Percentiles rank a stretch among this genome's conserved stretches.
phyloP scores from a whole-genome alignment of 2,329 filamentous ascomycete species.

The Nothophoma quercina region DNA sequence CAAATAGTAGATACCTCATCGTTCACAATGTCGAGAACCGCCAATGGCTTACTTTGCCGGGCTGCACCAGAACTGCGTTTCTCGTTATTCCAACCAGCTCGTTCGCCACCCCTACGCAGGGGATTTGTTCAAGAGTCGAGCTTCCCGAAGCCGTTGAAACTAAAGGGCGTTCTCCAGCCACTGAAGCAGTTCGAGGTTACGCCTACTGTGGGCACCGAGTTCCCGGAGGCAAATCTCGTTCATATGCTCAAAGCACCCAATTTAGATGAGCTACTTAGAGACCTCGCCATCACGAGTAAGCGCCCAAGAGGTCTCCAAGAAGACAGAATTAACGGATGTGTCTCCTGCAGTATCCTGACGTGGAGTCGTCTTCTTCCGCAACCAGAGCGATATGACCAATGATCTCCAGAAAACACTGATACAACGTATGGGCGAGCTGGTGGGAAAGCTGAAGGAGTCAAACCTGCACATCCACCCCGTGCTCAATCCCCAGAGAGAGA shows the following conservation, averaged over 20 bases:
- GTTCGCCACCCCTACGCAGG: background rate
- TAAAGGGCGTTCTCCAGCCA: conserved; percentile 51
- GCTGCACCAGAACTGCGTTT: background rate
- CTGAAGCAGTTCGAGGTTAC: conserved; percentile 53
- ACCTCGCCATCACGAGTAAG: conserved; percentile 65
- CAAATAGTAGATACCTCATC: too few species aligned
- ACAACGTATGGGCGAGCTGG: conserved; percentile 65
- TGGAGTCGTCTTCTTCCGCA: conserved; percentile 75
- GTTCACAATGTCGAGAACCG: too few species aligned
- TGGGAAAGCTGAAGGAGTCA: conserved; percentile 65
- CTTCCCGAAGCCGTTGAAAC: conserved; percentile 42
- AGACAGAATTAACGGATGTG: conserved; percentile 3
- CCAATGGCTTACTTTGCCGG: background rate
- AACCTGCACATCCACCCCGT: conserved; percentile 69
- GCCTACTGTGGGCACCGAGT: conserved; percentile 59
- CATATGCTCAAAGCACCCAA: conserved; percentile 43
- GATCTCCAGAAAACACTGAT: conserved; percentile 71
- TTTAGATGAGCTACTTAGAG: conserved; percentile 46
- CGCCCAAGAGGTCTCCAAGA: background rate
- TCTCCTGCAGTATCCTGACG: conserved; percentile 66
- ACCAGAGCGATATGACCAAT: conserved; percentile 67
- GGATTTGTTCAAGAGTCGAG: background rate
- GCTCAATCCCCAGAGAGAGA: background rate
- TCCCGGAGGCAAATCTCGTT: conserved; percentile 45
- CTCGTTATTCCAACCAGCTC: background rate